A percentile compares a stretch with the other conserved stretches of the same genome.
phyloP scores from a whole-genome alignment of 768 basidiomycete genomes.

The Tricholoma saponaceum region DNA sequence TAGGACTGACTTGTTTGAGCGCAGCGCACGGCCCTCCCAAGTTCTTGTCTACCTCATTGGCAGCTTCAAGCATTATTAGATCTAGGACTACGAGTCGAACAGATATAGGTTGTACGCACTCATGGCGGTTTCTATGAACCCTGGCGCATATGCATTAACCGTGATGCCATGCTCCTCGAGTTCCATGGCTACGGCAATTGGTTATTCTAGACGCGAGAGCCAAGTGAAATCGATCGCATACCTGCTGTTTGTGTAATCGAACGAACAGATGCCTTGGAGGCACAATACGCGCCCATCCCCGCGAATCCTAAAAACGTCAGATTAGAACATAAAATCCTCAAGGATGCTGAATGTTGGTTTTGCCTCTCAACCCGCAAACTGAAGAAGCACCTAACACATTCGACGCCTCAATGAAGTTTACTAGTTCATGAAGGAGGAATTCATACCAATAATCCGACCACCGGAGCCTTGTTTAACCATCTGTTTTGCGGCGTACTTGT shows the following conservation, averaged over 20 bases:
- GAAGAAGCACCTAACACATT: slow-evolving; percentile 20
- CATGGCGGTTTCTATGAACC: slow-evolving; percentile 18
- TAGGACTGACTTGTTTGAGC: not conserved
- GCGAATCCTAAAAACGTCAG: not conserved
- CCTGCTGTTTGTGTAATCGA: slow-evolving; percentile 37
- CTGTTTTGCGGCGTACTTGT: slow-evolving; percentile 57
- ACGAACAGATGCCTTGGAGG: slow-evolving; percentile 37
- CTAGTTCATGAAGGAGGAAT: not conserved
- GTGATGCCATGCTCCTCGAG: slow-evolving; percentile 34
- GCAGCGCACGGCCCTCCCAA: not conserved
- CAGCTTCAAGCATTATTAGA: not conserved
- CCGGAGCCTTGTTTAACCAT: slow-evolving; percentile 54
- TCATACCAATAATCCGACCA: slow-evolving; percentile 49
- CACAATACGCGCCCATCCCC: slow-evolving; percentile 22
- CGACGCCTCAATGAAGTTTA: not conserved
- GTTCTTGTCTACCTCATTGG: not conserved
- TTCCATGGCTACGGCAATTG: slow-evolving; percentile 26
- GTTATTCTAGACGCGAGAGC: not conserved
- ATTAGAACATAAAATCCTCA: not conserved
- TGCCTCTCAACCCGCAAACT: slow-evolving; percentile 25
- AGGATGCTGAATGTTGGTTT: not conserved
- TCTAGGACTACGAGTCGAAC: not conserved
- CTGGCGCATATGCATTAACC: slow-evolving; percentile 39
- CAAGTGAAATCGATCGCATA: slow-evolving; percentile 6
- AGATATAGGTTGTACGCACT: not conserved